Base-by-base conservation (phyloP, 2,329 filamentous ascomycete genomes). In the Botryotinia convoluta region DNA sequence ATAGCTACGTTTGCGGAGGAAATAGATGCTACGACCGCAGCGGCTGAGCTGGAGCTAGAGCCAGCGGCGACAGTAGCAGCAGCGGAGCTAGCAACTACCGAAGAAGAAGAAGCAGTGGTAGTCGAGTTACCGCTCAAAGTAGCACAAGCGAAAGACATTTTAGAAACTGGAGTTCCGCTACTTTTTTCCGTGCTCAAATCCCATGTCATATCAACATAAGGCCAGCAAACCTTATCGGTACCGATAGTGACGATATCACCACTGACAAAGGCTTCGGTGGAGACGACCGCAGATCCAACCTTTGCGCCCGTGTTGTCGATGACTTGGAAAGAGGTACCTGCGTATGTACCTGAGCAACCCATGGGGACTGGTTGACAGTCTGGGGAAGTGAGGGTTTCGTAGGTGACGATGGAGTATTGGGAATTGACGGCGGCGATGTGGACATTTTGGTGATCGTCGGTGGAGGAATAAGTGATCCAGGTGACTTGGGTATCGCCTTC, bases 211-310 rank as follows among this genome's bases (percentile, higher is more conserved):
- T 83, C 83, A 71, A 88, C 86, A 75, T 89, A 89, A 39, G 87
- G 87, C 87, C 87, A 91, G 84, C 89, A 90, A 77, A 91, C 84
- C 65, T 86, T 83, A 35, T 86, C 75, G 74, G 60, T 72, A 7
- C 89, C 86, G n/a, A 81, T 77, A 83, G 89, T 86, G 45, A 86
- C 87, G 84, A 90, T 89, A 77, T 91, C 89, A 57, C 89, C 89
- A 12, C 88, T 86, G 63, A 91, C 87, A 77, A 84, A 88, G n/a
- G 86, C 85, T 78, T 89, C 84, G 20, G 80, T 84, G n/a, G 84
- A 85, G 71, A 82, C 83, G 73, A 89, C 77, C 1, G 86, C 81
- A 83, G 81, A 32, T 88, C 88, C 51, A 89, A 82, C 78, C 85
- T 26, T 87, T 70, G 83, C 81, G 3, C 88, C 89, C 20, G 83